phyloP scores from a whole-genome alignment of 1,284 basidiomycete genomes.

The Sporisorium sorghi region DNA sequence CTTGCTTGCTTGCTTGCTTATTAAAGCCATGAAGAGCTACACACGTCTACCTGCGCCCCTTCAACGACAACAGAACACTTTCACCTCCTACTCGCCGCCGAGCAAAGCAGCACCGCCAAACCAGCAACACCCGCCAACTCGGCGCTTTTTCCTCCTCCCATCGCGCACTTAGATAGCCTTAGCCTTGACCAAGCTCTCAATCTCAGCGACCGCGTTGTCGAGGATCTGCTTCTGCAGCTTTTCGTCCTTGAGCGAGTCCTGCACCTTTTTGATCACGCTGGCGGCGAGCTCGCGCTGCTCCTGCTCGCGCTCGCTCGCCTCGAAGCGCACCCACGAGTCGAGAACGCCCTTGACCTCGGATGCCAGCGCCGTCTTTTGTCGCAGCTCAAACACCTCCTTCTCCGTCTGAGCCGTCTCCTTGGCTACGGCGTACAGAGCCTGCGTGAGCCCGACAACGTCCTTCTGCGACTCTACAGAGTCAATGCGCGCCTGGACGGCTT shows the following conservation, averaged over 20 bases:
- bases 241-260: constrained; percentile 84
- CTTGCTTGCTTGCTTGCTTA: constrained; percentile 15
- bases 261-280: constrained; percentile 86
- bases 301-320: constrained; percentile 94
- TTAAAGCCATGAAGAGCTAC: constrained; percentile 13
- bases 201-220: constrained; percentile 83
- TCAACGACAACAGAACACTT: neutral
- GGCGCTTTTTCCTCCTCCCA: neutral
- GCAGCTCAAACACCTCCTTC: constrained; percentile 87
- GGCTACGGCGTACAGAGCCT: constrained; percentile 90
- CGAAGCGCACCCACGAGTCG: constrained; percentile 97
- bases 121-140: neutral
- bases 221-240: constrained; percentile 94
- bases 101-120: neutral
- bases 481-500: constrained; percentile 93
- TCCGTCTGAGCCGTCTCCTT: constrained; percentile 96
- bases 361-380: constrained; percentile 87
- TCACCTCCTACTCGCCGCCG: neutral
- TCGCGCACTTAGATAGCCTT: constrained; percentile 67
- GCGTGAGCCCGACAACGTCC: constrained; percentile 89
- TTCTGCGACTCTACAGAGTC: constrained; percentile 90
- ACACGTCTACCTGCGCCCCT: neutral
- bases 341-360: constrained; percentile 92
- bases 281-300: constrained; percentile 92
- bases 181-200: constrained; percentile 76